phyloP scores from a whole-genome alignment of 2,329 filamentous ascomycete species.

The Aureobasidium sp. region DNA sequence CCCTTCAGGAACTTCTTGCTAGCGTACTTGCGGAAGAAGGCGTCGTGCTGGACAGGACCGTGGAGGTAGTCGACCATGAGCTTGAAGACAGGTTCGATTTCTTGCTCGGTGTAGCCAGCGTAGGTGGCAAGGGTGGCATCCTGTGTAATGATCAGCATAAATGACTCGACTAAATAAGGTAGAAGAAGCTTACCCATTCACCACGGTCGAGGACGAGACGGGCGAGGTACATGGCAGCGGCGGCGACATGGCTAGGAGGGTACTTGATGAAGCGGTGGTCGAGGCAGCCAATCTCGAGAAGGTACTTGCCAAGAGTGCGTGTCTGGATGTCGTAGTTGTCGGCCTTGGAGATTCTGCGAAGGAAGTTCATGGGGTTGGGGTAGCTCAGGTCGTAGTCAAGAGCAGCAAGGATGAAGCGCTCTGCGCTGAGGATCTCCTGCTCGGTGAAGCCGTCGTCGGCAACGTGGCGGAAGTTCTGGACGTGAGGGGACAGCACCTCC shows the following conservation, averaged over 20 bases:
- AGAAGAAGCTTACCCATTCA: conserved; percentile 66
- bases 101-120: conserved; percentile 83
- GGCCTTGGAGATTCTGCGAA: conserved; percentile 95
- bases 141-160: conserved; percentile 34
- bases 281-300: conserved; percentile 92
- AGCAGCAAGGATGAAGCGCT: conserved; percentile 83
- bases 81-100: conserved; percentile 84
- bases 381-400: conserved; percentile 97
- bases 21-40: conserved; percentile 99
- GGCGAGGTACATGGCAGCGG: conserved; percentile 89
- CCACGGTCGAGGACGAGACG: conserved; percentile 85
- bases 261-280: conserved; percentile 91
- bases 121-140: conserved; percentile 84
- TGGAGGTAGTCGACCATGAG: conserved; percentile 96
- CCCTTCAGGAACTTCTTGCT: conserved; percentile 99
- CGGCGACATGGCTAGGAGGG: conserved; percentile 81
- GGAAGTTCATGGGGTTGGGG: conserved; percentile 99
- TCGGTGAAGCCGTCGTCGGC: conserved; percentile 95
- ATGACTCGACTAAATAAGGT: conserved; percentile 17
- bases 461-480: conserved; percentile 93
- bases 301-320: conserved; percentile 91
- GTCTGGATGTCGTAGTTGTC: conserved; percentile 99
- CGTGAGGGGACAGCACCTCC: conserved; percentile 92
- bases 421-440: conserved; percentile 91
- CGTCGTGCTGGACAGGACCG: conserved; percentile 83